Percentiles rank a stretch among this genome's conserved stretches.
These are phyloP conservation scores for Globisporangium ultimum DNA, from an alignment of 352 stramenopile species.

Conservation along the genomic window DNA sequence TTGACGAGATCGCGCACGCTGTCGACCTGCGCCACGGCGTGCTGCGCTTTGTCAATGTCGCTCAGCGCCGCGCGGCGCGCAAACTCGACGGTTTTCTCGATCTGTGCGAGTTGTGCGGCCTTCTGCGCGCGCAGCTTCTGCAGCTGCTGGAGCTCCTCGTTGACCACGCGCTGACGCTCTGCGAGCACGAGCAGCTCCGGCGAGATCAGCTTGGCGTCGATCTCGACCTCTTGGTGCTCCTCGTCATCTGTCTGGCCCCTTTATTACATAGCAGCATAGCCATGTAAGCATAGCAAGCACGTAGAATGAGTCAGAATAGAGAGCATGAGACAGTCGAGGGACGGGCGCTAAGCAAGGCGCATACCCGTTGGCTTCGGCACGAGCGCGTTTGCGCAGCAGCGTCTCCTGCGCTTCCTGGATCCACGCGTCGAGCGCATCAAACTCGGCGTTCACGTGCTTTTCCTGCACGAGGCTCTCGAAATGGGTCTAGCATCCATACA, in stretches of 20 bases:
- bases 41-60: constrained; percentile 3
- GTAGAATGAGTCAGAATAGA: too few relatives aligned
- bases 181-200: constrained; percentile 9
- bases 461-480: constrained; percentile 7
- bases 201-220: background rate
- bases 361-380: background rate
- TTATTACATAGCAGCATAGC: too few relatives aligned
- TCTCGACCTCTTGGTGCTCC: background rate
- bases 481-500: background rate
- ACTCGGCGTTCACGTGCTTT: constrained; percentile 10
- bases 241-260: constrained; percentile 4
- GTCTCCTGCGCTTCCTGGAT: constrained; percentile 12
- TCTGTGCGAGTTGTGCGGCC: constrained; percentile 2
- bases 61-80: constrained; percentile 2
- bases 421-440: constrained; percentile 11
- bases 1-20: constrained; percentile 1
- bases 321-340: too few relatives aligned
- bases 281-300: too few relatives aligned
- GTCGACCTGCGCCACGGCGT: constrained; percentile 4
- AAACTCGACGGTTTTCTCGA: constrained; percentile 1
- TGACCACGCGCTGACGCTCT: constrained; percentile 6
- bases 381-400: constrained; percentile 8
- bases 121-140: background rate
- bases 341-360: background rate
- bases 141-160: constrained; percentile 2